Base-by-base conservation (phyloP, 225 moss, liverwort and hornwort species). In the Pseudisothecium myosuroides region DNA sequence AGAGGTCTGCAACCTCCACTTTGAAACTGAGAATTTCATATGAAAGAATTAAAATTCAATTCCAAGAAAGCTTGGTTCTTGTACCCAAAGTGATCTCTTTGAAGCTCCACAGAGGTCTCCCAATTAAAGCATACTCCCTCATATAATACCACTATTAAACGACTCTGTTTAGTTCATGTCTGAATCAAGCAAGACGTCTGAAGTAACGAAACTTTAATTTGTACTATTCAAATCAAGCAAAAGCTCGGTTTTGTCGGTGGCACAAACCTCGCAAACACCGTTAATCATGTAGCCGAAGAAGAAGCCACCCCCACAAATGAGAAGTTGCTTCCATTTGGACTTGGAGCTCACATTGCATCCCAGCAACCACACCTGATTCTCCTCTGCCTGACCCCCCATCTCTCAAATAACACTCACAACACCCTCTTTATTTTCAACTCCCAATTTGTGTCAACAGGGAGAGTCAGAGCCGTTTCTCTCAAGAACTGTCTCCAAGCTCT, bases 211-310 rank as follows among this genome's bases (percentile, higher is more conserved):
- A 27, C 7, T 58, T 39, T 41, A 8, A 26, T 14, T 17, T 79
- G n/a, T 27, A 7, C n/a, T 17, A n/a, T 26, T n/a, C n/a, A 10
- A 64, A 49, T 37, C 39, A 43, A 23, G 52, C 36, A 16, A 24
- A 82, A 41, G 16, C 87, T 78, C 80, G 39, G 39, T 56, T 16
- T 11, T 22, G 27, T 58, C 55, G 49, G 56, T 13, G 36, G 41
- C 68, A 85, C 90, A 59, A 63, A 97, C 97, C 97, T 97, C 97
- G 66, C 97, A 97, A 80, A 97, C 94, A 54, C 97, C 97, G 83
- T 97, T 97, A 34, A 97, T 92, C 97, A 96, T 95, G 91, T 96
- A 97, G 59, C 97, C 97, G 88, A 97, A 94, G 85, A 97, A 97
- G 80, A 97, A 97, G 29, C 96, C 95, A 17, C 96, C 97, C 23